phyloP scores from a whole-genome alignment of 2,329 filamentous ascomycete genomes.

The Calonectria fujianensis region DNA sequence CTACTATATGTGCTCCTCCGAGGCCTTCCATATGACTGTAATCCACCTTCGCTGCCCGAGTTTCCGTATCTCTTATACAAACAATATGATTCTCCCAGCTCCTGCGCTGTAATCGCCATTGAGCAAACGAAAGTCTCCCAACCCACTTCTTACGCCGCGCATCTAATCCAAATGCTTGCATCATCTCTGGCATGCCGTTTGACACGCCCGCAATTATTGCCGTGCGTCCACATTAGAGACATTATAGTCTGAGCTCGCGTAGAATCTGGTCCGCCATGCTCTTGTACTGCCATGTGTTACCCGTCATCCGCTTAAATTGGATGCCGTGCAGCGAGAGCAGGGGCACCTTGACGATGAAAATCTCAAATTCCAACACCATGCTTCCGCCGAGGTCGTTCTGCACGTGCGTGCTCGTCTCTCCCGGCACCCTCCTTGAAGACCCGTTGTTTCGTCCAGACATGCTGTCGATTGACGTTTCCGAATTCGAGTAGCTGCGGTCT shows the following conservation, averaged over 20 bases:
- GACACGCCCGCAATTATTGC: slow-evolving; percentile 13
- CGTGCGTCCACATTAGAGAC: slow-evolving; percentile 12
- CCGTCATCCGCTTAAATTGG: slow-evolving; percentile 97
- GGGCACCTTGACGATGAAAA: slow-evolving; percentile 97
- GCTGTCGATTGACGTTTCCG: slow-evolving; percentile 89
- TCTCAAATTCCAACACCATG: slow-evolving; percentile 93
- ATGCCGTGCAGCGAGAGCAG: slow-evolving; percentile 94
- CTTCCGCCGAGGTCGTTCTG: slow-evolving; percentile 91
- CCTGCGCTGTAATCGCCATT: slow-evolving; percentile 34
- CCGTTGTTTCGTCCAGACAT: slow-evolving; percentile 72
- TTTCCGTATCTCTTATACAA: slow-evolving; percentile 49
- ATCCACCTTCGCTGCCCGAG: slow-evolving; percentile 39
- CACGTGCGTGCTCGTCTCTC: slow-evolving; percentile 93
- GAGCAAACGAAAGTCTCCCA: slow-evolving; percentile 36
- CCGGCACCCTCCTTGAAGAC: slow-evolving; percentile 77
- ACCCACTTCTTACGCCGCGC: slow-evolving; percentile 36
- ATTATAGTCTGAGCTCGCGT: slow-evolving; percentile 85
- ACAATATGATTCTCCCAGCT: slow-evolving; percentile 42
- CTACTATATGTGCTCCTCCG: slow-evolving; percentile 49
- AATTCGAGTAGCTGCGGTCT: slow-evolving; percentile 88
- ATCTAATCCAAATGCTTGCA: slow-evolving; percentile 45
- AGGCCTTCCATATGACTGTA: slow-evolving; percentile 47
- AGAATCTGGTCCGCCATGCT: slow-evolving; percentile 98
- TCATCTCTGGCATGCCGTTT: slow-evolving; percentile 16
- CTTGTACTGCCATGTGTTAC: slow-evolving; percentile 99